These are phyloP conservation scores for Fusarium anthophilum DNA, from an alignment of 2,329 filamentous ascomycete genomes.

Conservation along the genomic window DNA sequence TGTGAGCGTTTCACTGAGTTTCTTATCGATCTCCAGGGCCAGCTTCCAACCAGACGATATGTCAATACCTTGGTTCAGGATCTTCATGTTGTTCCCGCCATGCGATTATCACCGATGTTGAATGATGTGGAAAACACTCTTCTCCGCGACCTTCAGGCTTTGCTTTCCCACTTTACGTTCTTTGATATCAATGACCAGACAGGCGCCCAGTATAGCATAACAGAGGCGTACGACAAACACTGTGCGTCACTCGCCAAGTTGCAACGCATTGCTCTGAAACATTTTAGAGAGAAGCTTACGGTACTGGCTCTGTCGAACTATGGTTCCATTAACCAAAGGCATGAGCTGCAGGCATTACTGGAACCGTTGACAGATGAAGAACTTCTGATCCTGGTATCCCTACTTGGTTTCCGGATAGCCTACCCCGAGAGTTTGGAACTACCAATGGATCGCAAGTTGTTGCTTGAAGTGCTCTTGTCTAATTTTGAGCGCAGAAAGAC, in stretches of 20 bases:
- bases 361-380: conserved; percentile 78
- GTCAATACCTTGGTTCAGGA: conserved; percentile 90
- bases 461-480: conserved; percentile 77
- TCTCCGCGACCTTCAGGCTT: conserved; percentile 79
- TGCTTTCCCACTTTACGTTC: conserved; percentile 87
- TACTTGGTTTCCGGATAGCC: conserved; percentile 80
- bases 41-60: conserved; percentile 92
- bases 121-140: conserved; percentile 78
- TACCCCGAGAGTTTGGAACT: conserved; percentile 80
- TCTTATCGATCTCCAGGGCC: conserved; percentile 88
- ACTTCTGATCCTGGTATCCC: conserved; percentile 71
- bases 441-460: conserved; percentile 68
- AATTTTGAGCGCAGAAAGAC: conserved; percentile 80
- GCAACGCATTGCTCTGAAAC: conserved; percentile 79
- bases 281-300: conserved; percentile 91
- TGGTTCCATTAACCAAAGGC: conserved; percentile 81
- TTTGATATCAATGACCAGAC: conserved; percentile 95
- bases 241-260: conserved; percentile 80
- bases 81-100: conserved; percentile 80
- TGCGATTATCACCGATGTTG: conserved; percentile 82
- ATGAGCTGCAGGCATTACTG: conserved; percentile 81
- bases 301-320: conserved; percentile 93
- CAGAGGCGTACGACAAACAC: conserved; percentile 82
- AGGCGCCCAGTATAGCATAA: conserved; percentile 75
- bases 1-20: conserved; percentile 95